Base-by-base conservation (phyloP, 768 basidiomycete genomes). In the Kwoniella pini region DNA sequence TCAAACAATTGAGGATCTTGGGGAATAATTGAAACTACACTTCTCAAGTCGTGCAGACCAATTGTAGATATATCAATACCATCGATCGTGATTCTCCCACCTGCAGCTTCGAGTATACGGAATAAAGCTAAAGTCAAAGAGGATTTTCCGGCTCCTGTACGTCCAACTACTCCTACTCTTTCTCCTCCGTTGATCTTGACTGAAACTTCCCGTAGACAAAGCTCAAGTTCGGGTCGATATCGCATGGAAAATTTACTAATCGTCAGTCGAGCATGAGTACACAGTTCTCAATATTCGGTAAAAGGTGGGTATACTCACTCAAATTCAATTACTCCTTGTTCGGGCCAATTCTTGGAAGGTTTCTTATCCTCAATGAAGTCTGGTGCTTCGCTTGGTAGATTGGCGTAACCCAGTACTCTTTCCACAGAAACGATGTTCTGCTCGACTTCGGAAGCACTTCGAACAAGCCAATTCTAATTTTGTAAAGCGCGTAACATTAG, bases 71-170 rank as follows among this genome's bases (percentile, higher is more conserved):
- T 91, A 70, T 94, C 91, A 56, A 94, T 86, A 6, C 90, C 91
- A 63, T 93, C 92, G 19, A 95, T 87, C 43, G 88, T 36, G 55
- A 96, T 93, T 31, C 82, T 83, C 0, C 93, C 93, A 10, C 81
- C 81, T 0, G 83, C 80, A 1, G 92, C 89, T 72, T 95, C 91
- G 26, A 80, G 69, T 50, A 79, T 76, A 4, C 79, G 64, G 73
- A 80, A 77, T 15, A 80, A 43, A 17, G 76, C 79, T 24, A 80
- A 68, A 1, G 79, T 80, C 48, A 77, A 52, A 6, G 75, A 76
- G 6, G 65, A 69, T 54, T 80, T 79, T 19, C 79, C 79, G 3
- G 77, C 77, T 26, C 79, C 78, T 1, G 77, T 78, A 30, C 77
- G 56, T 24, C 77, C 77, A 22, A 64, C 67, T n/a, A 78, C 71